Conservation (phyloP, 2,329 filamentous ascomycete species). For the Raffaelea arxii region DNA sequence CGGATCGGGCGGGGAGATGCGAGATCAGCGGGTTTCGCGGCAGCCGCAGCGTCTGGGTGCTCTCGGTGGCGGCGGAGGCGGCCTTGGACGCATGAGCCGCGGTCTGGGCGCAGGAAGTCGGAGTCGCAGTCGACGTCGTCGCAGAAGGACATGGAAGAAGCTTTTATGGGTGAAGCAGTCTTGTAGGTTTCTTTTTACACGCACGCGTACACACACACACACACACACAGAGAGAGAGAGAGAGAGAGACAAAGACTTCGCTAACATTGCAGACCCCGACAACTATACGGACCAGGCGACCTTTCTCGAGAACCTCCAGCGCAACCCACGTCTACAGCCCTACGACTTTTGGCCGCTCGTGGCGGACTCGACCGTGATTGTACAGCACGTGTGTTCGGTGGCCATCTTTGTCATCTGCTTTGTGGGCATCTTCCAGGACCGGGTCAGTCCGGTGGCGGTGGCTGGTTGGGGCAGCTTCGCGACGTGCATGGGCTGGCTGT, state of each 20-base stretch:
- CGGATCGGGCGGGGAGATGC: constrained; percentile 2
- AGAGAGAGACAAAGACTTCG: no score
- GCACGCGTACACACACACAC: background rate
- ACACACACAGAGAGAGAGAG: no score
- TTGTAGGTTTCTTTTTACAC: constrained; percentile 60
- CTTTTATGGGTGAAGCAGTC: constrained; percentile 96
- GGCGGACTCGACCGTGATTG: constrained; percentile 88
- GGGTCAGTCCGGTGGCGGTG: constrained; percentile 82
- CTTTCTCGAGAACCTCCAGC: constrained; percentile 90
- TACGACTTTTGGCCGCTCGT: constrained; percentile 98
- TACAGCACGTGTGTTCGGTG: constrained; percentile 93
- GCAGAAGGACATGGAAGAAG: constrained; percentile 82
- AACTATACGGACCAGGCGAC: constrained; percentile 97
- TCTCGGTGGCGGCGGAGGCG: no score
- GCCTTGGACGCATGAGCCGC: constrained; percentile 26
- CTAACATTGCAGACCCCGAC: constrained; percentile 61
- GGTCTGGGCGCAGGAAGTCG: constrained; percentile 41
- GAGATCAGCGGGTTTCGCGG: constrained; percentile 11
- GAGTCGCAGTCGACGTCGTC: constrained; percentile 52
- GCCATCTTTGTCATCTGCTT: constrained; percentile 94
- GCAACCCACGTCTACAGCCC: constrained; percentile 84
- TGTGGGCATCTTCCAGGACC: constrained; percentile 75
- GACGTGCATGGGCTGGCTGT: constrained; percentile 77
- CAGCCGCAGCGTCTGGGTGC: no score
- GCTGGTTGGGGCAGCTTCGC: constrained; percentile 75